Evolutionary conservation across 2,329 filamentous ascomycete genomes (phyloP), one percentile per base, ranked within the genome.

Genomic region (Alternaria gaisen): DNA sequence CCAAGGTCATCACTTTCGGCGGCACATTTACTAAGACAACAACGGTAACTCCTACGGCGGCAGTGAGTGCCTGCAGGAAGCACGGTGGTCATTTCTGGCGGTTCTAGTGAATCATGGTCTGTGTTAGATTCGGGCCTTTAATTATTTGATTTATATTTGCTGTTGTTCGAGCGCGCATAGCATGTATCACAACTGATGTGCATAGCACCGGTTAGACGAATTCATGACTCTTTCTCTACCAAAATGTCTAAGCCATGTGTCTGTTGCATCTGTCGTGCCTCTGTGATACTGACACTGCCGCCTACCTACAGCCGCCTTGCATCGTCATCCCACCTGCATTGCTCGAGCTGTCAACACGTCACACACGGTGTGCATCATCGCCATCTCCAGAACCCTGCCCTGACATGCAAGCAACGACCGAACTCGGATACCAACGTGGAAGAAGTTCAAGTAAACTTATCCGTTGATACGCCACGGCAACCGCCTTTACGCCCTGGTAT

Each of bases 21-120:
- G 72, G 72, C n/a, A 77, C 75, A 14, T 74, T 70, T 44, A 80
- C 77, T 1, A 71, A 64, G 36, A 72, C 68, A 3, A 76, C 69
- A 1, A 81, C 76, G 0, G 66, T 77, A 18, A 80, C 76, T 18
- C 79, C 78, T 20, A 70, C 69, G 34, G 74, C 74, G 24, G 73
- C 71, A n/a, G 71, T 73, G 16, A 72, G 72, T 9, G 70, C 72
- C 24, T 81, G 75, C 67, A 76, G 73, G 60, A 65, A 61, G 12
- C 50, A 65, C 11, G 78, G 78, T 34, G 78, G 78, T 2, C 74
- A 78, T 55, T 69, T 71, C 30, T 60, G 59, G 60, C 52, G 50
- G 53, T 36, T 42, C n/a, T 56, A 54, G 42, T 36, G 10, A 40
- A 5, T 9, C 44, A 18, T 36, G 1, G 7, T 16, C 30, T 32